These are phyloP conservation scores for Penicillium sp. DNA, from an alignment of 2,329 filamentous ascomycete genomes.

Conservation along the genomic window DNA sequence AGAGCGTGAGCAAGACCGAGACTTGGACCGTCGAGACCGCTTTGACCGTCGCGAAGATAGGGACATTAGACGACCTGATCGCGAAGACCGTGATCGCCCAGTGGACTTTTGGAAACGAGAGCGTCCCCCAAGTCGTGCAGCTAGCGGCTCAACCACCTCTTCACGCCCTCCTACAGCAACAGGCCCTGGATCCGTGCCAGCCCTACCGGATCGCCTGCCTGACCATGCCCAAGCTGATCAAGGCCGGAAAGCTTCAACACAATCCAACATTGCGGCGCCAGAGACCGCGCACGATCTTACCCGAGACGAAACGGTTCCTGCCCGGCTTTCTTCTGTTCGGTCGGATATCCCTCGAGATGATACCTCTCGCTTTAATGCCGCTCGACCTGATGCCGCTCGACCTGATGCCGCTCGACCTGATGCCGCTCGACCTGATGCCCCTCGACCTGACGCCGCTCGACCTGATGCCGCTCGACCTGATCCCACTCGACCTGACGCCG, in stretches of 20 bases:
- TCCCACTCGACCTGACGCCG: neutral
- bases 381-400: neutral
- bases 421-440: neutral
- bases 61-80: conserved; percentile 26
- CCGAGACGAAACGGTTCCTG: neutral
- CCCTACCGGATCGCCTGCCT: conserved; percentile 21
- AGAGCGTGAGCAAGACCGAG: conserved; percentile 33
- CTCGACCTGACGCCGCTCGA: neutral
- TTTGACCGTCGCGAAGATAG: conserved; percentile 33
- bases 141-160: conserved; percentile 24
- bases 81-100: conserved; percentile 32
- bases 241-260: conserved; percentile 24
- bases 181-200: conserved; percentile 14
- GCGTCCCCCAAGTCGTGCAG: conserved; percentile 32
- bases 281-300: conserved; percentile 34
- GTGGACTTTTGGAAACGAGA: conserved; percentile 41
- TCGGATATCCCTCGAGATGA: conserved; percentile 15
- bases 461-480: neutral
- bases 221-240: conserved; percentile 28
- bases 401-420: conserved; percentile 29
- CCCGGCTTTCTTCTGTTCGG: conserved; percentile 14
- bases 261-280: conserved; percentile 14
- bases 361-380: conserved; percentile 2
- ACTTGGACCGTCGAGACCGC: conserved; percentile 35
- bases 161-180: conserved; percentile 14